Evolutionary conservation across 2,329 filamentous ascomycete species (phyloP).

Genomic region (Diaporthe eres): DNA sequence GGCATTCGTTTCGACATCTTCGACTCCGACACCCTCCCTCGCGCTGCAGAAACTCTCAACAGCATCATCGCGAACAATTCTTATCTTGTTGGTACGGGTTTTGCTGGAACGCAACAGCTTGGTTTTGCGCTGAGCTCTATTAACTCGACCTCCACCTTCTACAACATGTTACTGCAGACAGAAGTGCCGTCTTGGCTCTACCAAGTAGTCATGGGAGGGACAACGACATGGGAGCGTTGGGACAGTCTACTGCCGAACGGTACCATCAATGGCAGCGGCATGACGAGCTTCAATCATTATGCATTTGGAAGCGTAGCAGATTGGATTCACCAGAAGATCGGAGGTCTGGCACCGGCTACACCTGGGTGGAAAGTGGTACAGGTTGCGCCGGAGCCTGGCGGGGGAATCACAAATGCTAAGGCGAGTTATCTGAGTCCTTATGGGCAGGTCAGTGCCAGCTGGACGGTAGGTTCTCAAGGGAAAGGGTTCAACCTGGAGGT

Average conservation of each 20-base stretch:
- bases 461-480: slow-evolving; percentile 1
- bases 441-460: slow-evolving; percentile 1
- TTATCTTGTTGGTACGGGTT: slow-evolving; percentile 44
- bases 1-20: slow-evolving; percentile 22
- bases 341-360: neutral
- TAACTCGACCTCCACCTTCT: slow-evolving; percentile 15
- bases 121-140: slow-evolving; percentile 41
- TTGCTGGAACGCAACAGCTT: slow-evolving; percentile 44
- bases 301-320: slow-evolving; percentile 21
- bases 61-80: slow-evolving; percentile 14
- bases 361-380: neutral
- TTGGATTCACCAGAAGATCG: slow-evolving; percentile 26
- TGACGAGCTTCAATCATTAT: slow-evolving; percentile 21
- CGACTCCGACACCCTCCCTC: slow-evolving; percentile 1
- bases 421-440: slow-evolving; percentile 15
- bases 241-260: slow-evolving; percentile 19
- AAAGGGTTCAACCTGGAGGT: neutral
- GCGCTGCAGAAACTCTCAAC: slow-evolving; percentile 15
- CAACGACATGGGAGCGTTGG: slow-evolving; percentile 29
- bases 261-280: slow-evolving; percentile 15
- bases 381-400: slow-evolving; percentile 15
- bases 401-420: neutral
- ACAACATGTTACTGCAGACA: slow-evolving; percentile 25
- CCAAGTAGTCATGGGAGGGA: slow-evolving; percentile 24
- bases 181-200: slow-evolving; percentile 31